Conservation (phyloP, 257 asterid genomes). For the Schizonepeta tenuifolia region DNA sequence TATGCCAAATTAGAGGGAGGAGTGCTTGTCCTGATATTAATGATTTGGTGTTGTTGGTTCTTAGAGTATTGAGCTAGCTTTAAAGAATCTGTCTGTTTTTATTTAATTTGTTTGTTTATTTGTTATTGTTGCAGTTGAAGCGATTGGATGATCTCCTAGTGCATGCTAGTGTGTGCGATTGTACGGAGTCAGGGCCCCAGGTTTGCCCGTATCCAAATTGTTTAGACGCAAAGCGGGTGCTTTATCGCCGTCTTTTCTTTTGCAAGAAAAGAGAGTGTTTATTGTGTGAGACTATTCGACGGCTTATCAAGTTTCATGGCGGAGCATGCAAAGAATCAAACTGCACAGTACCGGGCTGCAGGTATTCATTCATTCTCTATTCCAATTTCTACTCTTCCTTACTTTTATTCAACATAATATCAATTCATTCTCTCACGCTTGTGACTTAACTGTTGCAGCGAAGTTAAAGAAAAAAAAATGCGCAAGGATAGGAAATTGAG, state of each 20-base stretch:
- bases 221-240: background rate
- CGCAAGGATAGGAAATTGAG: background rate
- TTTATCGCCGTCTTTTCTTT: background rate
- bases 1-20: too few species aligned
- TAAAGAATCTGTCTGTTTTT: too few species aligned
- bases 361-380: background rate
- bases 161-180: background rate
- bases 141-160: background rate
- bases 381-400: too few species aligned
- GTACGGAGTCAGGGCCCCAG: background rate
- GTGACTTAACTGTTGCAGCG: background rate
- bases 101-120: too few species aligned
- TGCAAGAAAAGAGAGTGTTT: background rate
- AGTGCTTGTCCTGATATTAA: too few species aligned
- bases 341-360: background rate
- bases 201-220: background rate
- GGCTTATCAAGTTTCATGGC: background rate
- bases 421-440: background rate
- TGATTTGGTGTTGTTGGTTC: too few species aligned
- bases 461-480: background rate
- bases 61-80: too few species aligned
- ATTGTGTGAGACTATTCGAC: background rate
- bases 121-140: background rate
- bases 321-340: background rate
- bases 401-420: background rate